Evolutionary conservation across 192 early-diverging fungal genomes (phyloP).

Genomic region (Haplosporangium gracile): DNA sequence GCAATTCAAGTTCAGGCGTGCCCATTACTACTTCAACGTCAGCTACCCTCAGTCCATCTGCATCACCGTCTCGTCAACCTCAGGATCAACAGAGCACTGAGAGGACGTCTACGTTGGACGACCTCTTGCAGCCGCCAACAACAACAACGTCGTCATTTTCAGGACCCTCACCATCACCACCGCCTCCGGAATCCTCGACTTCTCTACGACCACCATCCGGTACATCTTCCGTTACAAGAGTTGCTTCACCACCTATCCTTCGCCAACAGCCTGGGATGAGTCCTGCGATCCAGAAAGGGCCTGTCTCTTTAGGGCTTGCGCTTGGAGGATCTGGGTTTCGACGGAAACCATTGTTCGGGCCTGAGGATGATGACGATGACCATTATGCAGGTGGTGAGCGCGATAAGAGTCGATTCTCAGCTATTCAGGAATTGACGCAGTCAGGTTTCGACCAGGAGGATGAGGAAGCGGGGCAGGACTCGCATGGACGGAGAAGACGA

Average conservation of each 20-base stretch:
- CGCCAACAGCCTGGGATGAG: slow-evolving; percentile 43
- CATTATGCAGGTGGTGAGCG: slow-evolving; percentile 4
- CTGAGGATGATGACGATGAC: slow-evolving; percentile 23
- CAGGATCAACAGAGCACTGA: slow-evolving; percentile 1
- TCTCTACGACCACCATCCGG: background rate
- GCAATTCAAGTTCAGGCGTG: background rate
- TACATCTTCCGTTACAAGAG: background rate
- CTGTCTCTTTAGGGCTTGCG: slow-evolving; percentile 36
- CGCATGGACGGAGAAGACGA: background rate
- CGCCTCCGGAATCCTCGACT: background rate
- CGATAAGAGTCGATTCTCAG: background rate
- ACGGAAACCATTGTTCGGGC: slow-evolving; percentile 46
- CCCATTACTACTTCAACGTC: background rate
- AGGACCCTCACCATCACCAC: background rate
- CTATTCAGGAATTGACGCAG: slow-evolving; percentile 22
- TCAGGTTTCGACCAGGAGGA: background rate
- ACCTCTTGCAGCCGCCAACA: background rate
- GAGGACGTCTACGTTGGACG: background rate
- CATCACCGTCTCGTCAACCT: background rate
- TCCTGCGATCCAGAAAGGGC: slow-evolving; percentile 42
- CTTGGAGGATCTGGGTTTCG: slow-evolving; percentile 52
- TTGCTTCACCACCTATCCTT: background rate
- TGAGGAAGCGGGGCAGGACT: background rate
- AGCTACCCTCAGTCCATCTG: background rate
- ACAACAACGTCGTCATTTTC: background rate